Conservation (phyloP, 305 asterid species). For the Withania somnifera region DNA sequence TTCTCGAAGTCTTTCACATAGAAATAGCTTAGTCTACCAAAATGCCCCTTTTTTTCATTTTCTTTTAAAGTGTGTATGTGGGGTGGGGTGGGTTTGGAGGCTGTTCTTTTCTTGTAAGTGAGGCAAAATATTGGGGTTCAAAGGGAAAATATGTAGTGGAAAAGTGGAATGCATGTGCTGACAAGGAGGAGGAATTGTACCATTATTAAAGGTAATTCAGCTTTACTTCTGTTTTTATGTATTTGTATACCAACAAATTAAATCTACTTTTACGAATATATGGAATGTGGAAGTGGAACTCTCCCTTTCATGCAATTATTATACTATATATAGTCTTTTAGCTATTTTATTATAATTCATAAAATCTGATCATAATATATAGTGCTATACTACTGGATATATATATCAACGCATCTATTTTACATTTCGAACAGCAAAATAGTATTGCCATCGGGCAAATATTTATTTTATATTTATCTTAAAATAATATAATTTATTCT, state of each 20-base stretch:
- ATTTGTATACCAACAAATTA: not conserved
- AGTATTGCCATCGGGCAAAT: too few species aligned
- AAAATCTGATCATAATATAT: not conserved
- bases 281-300: constrained; percentile 29
- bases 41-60: too few species aligned
- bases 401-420: constrained; percentile 8
- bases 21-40: too few species aligned
- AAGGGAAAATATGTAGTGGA: constrained; percentile 39
- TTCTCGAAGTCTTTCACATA: too few species aligned
- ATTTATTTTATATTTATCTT: too few species aligned
- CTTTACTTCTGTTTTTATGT: constrained; percentile 30
- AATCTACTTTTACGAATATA: not conserved
- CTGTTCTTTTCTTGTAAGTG: constrained; percentile 63
- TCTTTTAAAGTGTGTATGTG: not conserved
- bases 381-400: not conserved
- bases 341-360: not conserved
- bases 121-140: constrained; percentile 46
- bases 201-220: constrained; percentile 56
- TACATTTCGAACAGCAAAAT: constrained; percentile 8
- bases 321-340: not conserved
- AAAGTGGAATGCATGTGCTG: constrained; percentile 92
- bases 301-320: constrained; percentile 33
- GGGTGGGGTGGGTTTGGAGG: not conserved
- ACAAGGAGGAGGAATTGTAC: constrained; percentile 49
- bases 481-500: too few species aligned